A percentile compares a stretch with the other conserved stretches of the same genome.
phyloP scores from a whole-genome alignment of 441 rosid genomes.

The Populus trichocarpa region DNA sequence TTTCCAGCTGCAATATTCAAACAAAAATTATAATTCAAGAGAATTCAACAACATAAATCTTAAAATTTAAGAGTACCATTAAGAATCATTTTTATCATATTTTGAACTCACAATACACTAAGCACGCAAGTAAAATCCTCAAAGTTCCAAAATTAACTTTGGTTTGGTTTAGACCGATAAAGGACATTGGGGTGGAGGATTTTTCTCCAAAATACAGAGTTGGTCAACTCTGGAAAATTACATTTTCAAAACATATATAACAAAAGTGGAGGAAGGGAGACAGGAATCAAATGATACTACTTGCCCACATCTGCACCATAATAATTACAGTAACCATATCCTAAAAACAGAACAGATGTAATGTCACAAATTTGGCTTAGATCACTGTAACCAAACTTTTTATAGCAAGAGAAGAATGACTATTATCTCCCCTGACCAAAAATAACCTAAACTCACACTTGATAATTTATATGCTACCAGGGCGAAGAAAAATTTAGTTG shows the following conservation, averaged over 20 bases:
- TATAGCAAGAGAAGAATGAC: not conserved
- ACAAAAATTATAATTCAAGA: not conserved
- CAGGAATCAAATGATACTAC: not conserved
- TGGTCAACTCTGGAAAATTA: not conserved
- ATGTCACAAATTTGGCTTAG: not conserved
- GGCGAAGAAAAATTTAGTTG: not conserved
- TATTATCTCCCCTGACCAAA: not conserved
- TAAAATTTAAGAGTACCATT: not conserved
- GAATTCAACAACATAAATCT: not conserved
- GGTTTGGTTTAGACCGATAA: too few relatives aligned
- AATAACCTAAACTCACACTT: not conserved
- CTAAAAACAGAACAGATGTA: not conserved
- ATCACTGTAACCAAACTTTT: not conserved
- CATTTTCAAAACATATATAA: not conserved
- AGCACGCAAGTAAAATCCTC: not conserved
- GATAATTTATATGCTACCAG: not conserved
- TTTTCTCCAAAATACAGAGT: not conserved
- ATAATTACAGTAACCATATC: not conserved
- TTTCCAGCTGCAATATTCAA: slow-evolving; percentile 45
- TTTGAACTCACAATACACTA: not conserved
- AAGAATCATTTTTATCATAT: not conserved
- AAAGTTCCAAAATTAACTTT: not conserved
- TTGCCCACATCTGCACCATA: not conserved
- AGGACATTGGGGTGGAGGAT: not conserved
- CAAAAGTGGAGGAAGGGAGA: not conserved